Percentiles rank a stretch among this genome's conserved stretches.
Conservation (phyloP, 768 basidiomycete species). For the Arthromyces matolae region DNA sequence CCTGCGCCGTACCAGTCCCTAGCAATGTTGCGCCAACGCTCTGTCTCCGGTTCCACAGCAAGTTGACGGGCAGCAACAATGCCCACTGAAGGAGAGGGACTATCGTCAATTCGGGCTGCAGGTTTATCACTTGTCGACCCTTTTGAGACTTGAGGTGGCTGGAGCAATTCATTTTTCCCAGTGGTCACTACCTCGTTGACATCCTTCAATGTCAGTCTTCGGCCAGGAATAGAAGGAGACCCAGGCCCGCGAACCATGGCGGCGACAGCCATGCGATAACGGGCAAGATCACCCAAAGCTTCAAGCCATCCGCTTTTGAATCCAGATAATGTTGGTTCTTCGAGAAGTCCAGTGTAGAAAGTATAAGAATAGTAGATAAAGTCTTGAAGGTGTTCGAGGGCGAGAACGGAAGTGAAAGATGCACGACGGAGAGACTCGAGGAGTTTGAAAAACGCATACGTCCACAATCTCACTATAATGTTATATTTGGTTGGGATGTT, state of each 20-base stretch:
- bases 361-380: slow-evolving; percentile 95
- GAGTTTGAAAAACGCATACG: slow-evolving; percentile 83
- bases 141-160: slow-evolving; percentile 7
- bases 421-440: slow-evolving; percentile 88
- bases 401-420: slow-evolving; percentile 62
- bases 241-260: slow-evolving; percentile 63
- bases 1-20: slow-evolving; percentile 91
- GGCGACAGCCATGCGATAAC: slow-evolving; percentile 96
- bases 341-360: slow-evolving; percentile 87
- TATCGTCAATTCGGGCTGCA: slow-evolving; percentile 58
- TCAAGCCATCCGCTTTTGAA: slow-evolving; percentile 92
- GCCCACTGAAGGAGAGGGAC: slow-evolving; percentile 77
- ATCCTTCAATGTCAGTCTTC: slow-evolving; percentile 53
- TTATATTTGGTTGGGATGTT: slow-evolving; percentile 93
- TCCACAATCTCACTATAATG: slow-evolving; percentile 92
- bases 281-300: slow-evolving; percentile 91
- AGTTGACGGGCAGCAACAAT: slow-evolving; percentile 75
- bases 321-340: slow-evolving; percentile 64
- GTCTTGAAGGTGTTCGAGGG: slow-evolving; percentile 89
- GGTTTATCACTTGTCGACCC: slow-evolving; percentile 44
- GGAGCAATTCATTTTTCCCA: slow-evolving; percentile 10
- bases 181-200: slow-evolving; percentile 42
- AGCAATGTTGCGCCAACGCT: slow-evolving; percentile 86
- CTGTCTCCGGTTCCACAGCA: slow-evolving; percentile 88
- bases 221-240: slow-evolving; percentile 23